These are phyloP conservation scores for Allium fistulosum DNA, from an alignment of 106 monocot species.

Conservation along the genomic window DNA sequence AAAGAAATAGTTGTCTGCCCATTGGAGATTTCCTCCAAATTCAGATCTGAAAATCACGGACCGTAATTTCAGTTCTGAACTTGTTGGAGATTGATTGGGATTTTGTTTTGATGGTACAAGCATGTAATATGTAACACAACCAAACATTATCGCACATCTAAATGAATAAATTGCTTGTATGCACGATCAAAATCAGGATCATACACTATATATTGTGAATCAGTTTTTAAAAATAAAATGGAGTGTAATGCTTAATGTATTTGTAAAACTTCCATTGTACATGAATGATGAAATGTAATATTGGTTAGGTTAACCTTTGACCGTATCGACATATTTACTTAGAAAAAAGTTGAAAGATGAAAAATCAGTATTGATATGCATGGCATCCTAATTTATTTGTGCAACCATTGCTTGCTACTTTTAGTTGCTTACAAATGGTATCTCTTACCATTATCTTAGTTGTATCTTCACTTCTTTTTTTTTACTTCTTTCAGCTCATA, in stretches of 20 bases:
- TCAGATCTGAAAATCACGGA: background rate
- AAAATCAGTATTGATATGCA: no score
- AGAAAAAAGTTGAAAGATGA: no score
- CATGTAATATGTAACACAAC: background rate
- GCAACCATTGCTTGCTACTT: background rate
- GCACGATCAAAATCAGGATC: background rate
- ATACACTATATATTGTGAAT: no score
- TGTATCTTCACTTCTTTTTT: background rate
- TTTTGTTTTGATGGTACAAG: background rate
- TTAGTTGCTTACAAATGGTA: background rate
- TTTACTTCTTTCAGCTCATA: conserved; percentile 18
- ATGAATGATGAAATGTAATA: no score
- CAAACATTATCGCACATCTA: background rate
- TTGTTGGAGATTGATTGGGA: background rate
- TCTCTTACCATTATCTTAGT: background rate
- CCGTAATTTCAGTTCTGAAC: background rate
- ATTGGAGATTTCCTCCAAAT: no score
- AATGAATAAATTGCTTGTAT: background rate
- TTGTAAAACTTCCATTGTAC: no score
- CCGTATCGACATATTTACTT: no score
- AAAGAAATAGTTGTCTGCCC: no score
- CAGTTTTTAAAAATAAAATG: background rate
- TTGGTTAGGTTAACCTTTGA: no score
- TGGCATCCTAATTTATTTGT: no score
- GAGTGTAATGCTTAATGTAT: no score